A percentile compares a stretch with the other conserved stretches of the same genome.
Conservation (phyloP, 306 rosid species). For the Dalbergia oliveri region DNA sequence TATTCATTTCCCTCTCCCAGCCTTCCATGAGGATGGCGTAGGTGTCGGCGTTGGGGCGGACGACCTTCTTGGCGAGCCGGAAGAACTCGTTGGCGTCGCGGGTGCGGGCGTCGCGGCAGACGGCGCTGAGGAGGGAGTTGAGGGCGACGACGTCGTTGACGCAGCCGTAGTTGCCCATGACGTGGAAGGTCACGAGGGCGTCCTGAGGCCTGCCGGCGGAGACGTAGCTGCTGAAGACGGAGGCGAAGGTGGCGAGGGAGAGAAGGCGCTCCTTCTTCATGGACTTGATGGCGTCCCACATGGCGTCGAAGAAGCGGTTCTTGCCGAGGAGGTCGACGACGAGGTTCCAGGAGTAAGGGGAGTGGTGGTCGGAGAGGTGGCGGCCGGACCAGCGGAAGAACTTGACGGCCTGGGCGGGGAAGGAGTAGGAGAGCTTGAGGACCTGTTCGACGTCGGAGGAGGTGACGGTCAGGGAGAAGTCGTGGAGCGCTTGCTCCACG, state of each 20-base stretch:
- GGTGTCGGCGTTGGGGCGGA: conserved; percentile 62
- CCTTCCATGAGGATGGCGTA: conserved; percentile 80
- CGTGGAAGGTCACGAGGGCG: conserved; percentile 62
- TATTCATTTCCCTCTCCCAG: conserved; percentile 65
- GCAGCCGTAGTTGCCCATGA: conserved; percentile 63
- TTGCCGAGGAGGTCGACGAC: conserved; percentile 71
- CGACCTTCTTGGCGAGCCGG: conserved; percentile 51
- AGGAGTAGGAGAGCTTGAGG: conserved; percentile 67
- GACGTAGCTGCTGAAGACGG: conserved; percentile 68
- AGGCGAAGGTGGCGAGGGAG: conserved; percentile 71
- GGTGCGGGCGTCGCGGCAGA: conserved; percentile 64
- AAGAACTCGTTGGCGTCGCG: conserved; percentile 60
- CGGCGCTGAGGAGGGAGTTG: conserved; percentile 70
- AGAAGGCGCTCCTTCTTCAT: conserved; percentile 56
- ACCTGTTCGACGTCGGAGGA: conserved; percentile 67
- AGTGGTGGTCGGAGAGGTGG: conserved; percentile 62
- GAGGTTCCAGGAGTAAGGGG: conserved; percentile 77
- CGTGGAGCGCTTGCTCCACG: conserved; percentile 53
- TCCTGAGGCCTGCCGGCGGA: conserved; percentile 51
- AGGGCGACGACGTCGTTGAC: conserved; percentile 60
- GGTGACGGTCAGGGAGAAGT: conserved; percentile 47
- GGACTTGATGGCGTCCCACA: conserved; percentile 79
- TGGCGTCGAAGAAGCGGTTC: conserved; percentile 62
- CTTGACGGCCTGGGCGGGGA: conserved; percentile 66
- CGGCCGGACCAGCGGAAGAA: conserved; percentile 79